Evolutionary conservation across 768 basidiomycete species (phyloP), one percentile per base, ranked within the genome.

Genomic region (Russula lepida): DNA sequence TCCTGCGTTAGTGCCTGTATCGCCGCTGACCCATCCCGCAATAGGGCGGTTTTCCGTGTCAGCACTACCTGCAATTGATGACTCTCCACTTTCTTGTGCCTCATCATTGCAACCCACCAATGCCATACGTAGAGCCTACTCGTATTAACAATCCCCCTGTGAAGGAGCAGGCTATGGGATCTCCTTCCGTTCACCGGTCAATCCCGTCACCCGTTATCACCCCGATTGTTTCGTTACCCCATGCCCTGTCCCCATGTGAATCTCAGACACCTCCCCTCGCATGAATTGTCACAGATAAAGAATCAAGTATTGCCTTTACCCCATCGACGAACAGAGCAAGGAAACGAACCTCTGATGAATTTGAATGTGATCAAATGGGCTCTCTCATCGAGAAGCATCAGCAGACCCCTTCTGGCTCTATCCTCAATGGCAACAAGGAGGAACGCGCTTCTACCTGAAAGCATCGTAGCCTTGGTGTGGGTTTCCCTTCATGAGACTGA

Each of bases 341-440:
- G n/a, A n/a, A n/a, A n/a, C n/a, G n/a, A n/a, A n/a, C n/a, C n/a
- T n/a, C n/a, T n/a, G n/a, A n/a, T n/a, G n/a, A n/a, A n/a, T n/a
- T n/a, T n/a, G n/a, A n/a, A n/a, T n/a, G n/a, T n/a, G n/a, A n/a
- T n/a, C n/a, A n/a, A n/a, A n/a, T n/a, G n/a, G n/a, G n/a, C n/a
- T n/a, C n/a, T n/a, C n/a, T n/a, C n/a, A n/a, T n/a, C n/a, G n/a
- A n/a, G n/a, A n/a, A n/a, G n/a, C n/a, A n/a, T n/a, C n/a, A n/a
- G n/a, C n/a, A n/a, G n/a, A n/a, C n/a, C 1, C 59, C 62, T 7
- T 66, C 63, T 11, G 53, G 64, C n/a, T 48, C 64, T 15, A n/a
- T 58, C 47, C 47, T 59, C 80, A 85, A 53, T 76, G 80, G 37
- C 78, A 79, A 54, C 75, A 81, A 58, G 17, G 63, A 66, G 30